Evolutionary conservation across 1,284 basidiomycete genomes (phyloP).

Genomic region (Neolentinus lepideus): DNA sequence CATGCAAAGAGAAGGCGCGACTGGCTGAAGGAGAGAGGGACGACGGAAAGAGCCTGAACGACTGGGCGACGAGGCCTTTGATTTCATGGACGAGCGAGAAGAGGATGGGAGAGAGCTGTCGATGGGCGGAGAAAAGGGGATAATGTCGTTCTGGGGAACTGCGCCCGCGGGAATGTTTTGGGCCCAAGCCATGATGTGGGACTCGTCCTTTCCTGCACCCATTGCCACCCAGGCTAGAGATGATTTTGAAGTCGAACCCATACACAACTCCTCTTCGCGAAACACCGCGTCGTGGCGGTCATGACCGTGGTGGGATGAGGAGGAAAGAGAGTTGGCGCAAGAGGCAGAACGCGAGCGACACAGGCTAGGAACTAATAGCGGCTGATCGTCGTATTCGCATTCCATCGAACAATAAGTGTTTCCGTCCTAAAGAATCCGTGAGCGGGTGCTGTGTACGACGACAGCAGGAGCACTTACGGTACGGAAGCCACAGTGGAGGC

Average conservation of each 20-base stretch:
- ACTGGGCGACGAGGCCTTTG: conserved; percentile 4
- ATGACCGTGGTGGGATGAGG: background rate
- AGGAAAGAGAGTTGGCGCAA: background rate
- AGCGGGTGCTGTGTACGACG: conserved; percentile 8
- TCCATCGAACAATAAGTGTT: conserved; percentile 47
- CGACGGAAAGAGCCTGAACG: conserved; percentile 17
- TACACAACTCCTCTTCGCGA: background rate
- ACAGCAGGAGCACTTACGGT: conserved; percentile 32
- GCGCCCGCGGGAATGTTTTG: conserved; percentile 9
- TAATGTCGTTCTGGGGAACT: background rate
- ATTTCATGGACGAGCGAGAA: background rate
- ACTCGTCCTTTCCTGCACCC: background rate
- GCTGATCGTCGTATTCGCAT: conserved; percentile 27
- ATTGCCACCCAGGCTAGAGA: background rate
- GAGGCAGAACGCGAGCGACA: background rate
- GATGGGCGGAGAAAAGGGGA: conserved; percentile 3
- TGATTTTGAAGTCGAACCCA: conserved; percentile 5
- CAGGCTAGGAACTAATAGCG: conserved; percentile 1
- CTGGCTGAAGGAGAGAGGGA: conserved; percentile 14
- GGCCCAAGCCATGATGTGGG: conserved; percentile 6
- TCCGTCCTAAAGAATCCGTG: conserved; percentile 30
- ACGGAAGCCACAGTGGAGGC: conserved; percentile 50
- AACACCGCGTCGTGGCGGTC: background rate
- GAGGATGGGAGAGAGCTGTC: background rate
- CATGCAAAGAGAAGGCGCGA: conserved; percentile 40